These are phyloP conservation scores for Rosa lucieae DNA, from an alignment of 306 rosid species.

Conservation along the genomic window DNA sequence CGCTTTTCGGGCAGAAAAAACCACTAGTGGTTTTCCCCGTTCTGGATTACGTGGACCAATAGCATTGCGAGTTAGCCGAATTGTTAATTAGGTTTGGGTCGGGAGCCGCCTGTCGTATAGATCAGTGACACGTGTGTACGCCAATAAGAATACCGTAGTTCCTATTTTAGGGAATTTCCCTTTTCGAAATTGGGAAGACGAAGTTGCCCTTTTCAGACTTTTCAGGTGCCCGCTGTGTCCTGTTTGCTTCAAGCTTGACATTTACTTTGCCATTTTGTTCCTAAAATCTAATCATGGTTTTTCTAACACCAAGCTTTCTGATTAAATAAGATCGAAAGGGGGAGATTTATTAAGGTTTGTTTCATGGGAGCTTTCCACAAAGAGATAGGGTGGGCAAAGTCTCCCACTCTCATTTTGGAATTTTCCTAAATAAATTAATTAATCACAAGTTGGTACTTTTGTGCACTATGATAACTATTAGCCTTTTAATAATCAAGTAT, in stretches of 20 bases:
- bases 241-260: neutral
- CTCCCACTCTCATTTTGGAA: constrained; percentile 5
- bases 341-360: neutral
- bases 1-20: constrained; percentile 10
- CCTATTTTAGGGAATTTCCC: constrained; percentile 37
- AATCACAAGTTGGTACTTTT: constrained; percentile 14
- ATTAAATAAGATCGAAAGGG: neutral
- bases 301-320: neutral
- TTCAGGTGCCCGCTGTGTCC: constrained; percentile 14
- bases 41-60: constrained; percentile 55
- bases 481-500: neutral
- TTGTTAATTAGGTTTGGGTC: neutral
- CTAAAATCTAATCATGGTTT: neutral
- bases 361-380: constrained; percentile 20
- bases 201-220: neutral
- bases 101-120: constrained; percentile 34
- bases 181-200: constrained; percentile 11
- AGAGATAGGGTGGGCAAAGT: constrained; percentile 4
- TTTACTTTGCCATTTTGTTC: neutral
- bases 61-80: neutral
- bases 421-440: neutral
- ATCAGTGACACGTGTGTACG: constrained; percentile 64
- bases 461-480: neutral
- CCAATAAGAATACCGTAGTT: constrained; percentile 35
- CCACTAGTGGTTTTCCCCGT: constrained; percentile 27